Percentiles rank a stretch among this genome's conserved stretches.
Conservation (phyloP, 1,139 yeast species). For the Diutina siamensis region DNA sequence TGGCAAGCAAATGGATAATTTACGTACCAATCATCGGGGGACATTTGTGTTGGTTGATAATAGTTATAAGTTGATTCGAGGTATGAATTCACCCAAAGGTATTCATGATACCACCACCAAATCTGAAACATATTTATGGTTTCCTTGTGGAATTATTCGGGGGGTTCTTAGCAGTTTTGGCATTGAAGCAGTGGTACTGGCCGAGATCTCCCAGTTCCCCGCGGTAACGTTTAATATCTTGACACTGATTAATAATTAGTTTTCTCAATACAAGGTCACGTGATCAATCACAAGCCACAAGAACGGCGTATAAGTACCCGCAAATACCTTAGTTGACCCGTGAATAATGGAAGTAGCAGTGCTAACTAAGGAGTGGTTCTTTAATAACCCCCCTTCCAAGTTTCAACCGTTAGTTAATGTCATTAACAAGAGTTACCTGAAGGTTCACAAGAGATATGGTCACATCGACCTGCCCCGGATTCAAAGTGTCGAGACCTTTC, state of each 20-base stretch:
- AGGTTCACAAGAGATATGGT: background rate
- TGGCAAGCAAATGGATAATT: slow-evolving; percentile 81
- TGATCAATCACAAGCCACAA: too few species aligned
- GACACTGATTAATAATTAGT: slow-evolving; percentile 30
- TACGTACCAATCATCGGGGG: slow-evolving; percentile 85
- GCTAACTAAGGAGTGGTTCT: slow-evolving; percentile 2
- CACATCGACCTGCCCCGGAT: background rate
- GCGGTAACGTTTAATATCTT: slow-evolving; percentile 63
- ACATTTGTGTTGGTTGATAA: slow-evolving; percentile 72
- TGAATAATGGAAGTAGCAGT: background rate
- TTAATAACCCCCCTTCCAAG: background rate
- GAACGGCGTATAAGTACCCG: too few species aligned
- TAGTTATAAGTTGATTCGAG: slow-evolving; percentile 41
- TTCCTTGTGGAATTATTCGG: slow-evolving; percentile 75
- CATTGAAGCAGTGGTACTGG: slow-evolving; percentile 49
- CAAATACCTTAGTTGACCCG: too few species aligned
- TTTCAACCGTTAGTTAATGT: background rate
- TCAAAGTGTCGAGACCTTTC: background rate
- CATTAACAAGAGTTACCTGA: background rate
- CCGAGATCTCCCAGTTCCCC: slow-evolving; percentile 59
- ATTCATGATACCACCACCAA: slow-evolving; percentile 35
- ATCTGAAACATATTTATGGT: slow-evolving; percentile 52
- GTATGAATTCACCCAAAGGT: slow-evolving; percentile 43
- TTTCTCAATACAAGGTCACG: background rate
- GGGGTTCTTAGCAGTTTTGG: slow-evolving; percentile 72